Base-by-base conservation (phyloP, 140 eudicot genomes). In the Oenanthe javanica region DNA sequence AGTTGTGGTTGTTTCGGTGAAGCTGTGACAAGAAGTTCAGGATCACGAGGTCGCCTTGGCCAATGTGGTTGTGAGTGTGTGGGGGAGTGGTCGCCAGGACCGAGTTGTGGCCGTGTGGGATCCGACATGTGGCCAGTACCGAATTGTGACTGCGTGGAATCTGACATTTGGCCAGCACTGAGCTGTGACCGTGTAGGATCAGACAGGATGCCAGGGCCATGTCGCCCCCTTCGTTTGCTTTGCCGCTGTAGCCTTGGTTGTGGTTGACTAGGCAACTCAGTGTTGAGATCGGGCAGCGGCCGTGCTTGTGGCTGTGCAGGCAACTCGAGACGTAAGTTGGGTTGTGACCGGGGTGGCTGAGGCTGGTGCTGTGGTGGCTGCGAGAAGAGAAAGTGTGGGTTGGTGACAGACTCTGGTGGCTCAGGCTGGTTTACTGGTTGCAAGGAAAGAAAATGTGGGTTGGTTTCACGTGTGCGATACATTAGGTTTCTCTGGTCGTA, bases 381-480 rank as follows among this genome's bases (percentile, higher is more conserved):
- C 50, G 27, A 80, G 23, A 88, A 81, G 31, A 40, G 25, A 40
- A 16, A 42, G 12, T 40, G 51, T 67, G 45, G 73, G 46, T 31
- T 67, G 73, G 4, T 36, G 45, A 31, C 46, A 67, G 83, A 75
- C 21, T 54, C 38, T 0, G 71, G 71, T 19, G 81, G 49, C 77
- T 73, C 40, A 73, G 77, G 77, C 4, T 73, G 31, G 36, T 36
- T 47, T 59, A 36, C 55, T 21, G 71, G 43, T 25, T 67, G 73
- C 46, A 67, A 31, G 9, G 43, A 4, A 10, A 36, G 85, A 50
- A 91, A 91, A 84, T 93, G 94, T 50, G 98, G 98, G 79, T 93
- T 93, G 79, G 87, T 85, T 57, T 93, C 97, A 1, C 86, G 91
- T 59, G 79, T 83, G 67, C 85, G 89, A 84, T 7, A 85, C 97